Evolutionary conservation across 768 basidiomycete genomes (phyloP).

Genomic region (Lepiota subincarnata): DNA sequence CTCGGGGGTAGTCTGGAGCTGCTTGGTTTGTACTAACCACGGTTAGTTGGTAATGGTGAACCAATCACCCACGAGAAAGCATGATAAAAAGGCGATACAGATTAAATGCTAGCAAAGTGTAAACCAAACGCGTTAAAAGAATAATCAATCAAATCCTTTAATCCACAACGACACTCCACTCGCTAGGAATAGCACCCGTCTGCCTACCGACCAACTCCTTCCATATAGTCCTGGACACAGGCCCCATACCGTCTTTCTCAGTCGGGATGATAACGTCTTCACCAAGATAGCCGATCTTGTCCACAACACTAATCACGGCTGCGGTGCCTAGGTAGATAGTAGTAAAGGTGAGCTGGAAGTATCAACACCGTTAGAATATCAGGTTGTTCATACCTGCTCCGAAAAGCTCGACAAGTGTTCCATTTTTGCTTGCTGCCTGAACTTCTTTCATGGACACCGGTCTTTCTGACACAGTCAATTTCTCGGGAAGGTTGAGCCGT

Average conservation of each 20-base stretch:
- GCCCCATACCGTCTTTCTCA: constrained; percentile 73
- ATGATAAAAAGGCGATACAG: not conserved
- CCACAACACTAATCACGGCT: constrained; percentile 67
- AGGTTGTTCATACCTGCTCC: constrained; percentile 55
- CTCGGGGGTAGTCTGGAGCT: too few species aligned
- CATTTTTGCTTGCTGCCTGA: constrained; percentile 51
- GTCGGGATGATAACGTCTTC: constrained; percentile 61
- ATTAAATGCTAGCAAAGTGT: not conserved
- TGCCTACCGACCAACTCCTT: constrained; percentile 77
- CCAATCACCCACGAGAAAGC: not conserved
- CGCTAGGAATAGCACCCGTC: constrained; percentile 69
- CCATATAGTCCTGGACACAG: constrained; percentile 68
- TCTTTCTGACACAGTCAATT: constrained; percentile 61
- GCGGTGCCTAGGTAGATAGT: constrained; percentile 59
- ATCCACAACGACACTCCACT: constrained; percentile 64
- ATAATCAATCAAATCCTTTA: constrained; percentile 1
- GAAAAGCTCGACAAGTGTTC: constrained; percentile 75
- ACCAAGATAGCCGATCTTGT: constrained; percentile 70
- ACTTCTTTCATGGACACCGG: constrained; percentile 76
- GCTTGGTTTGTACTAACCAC: not conserved
- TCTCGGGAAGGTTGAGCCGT: constrained; percentile 48
- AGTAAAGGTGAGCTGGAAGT: constrained; percentile 5
- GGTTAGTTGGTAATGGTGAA: too few species aligned
- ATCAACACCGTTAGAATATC: not conserved
- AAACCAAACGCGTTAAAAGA: not conserved